phyloP scores from a whole-genome alignment of 306 rosid species.

The Myrica gale region DNA sequence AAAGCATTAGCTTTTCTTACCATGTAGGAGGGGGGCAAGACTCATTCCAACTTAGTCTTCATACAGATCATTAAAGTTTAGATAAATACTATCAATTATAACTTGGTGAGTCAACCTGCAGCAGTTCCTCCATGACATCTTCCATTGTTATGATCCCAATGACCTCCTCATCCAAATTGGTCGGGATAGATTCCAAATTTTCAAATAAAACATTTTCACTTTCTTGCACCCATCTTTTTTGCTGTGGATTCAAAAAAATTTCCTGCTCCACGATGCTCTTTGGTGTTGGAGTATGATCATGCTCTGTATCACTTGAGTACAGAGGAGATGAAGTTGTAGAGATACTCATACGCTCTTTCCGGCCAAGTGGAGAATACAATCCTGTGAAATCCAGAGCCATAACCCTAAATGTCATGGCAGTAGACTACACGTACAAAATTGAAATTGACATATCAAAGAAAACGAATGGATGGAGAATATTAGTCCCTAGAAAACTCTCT shows the following conservation, averaged over 20 bases:
- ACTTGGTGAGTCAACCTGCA: conserved; percentile 43
- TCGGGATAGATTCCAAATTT: conserved; percentile 31
- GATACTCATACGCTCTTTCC: conserved; percentile 11
- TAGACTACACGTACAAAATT: not conserved
- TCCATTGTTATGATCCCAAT: conserved; percentile 77
- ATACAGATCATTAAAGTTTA: not conserved
- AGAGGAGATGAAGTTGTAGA: conserved; percentile 18
- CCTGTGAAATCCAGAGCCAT: conserved; percentile 3
- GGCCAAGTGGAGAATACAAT: not conserved
- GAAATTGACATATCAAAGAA: not conserved
- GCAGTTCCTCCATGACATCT: conserved; percentile 79
- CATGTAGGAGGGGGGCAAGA: not conserved
- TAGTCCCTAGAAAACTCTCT: not conserved
- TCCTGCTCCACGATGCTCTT: conserved; percentile 35
- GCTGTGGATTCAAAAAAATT: conserved; percentile 12
- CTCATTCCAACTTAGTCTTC: not conserved
- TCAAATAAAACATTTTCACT: not conserved
- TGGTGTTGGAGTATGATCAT: conserved; percentile 33
- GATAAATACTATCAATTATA: not conserved
- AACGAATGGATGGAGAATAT: not conserved
- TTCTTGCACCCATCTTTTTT: conserved; percentile 1
- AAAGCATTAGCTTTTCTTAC: conserved; percentile 2
- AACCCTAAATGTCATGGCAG: not conserved
- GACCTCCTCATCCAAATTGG: conserved; percentile 40
- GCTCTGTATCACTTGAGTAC: conserved; percentile 30